A percentile compares a stretch with the other conserved stretches of the same genome.
Conservation (phyloP, 257 asterid species). For the Echium plantagineum region DNA sequence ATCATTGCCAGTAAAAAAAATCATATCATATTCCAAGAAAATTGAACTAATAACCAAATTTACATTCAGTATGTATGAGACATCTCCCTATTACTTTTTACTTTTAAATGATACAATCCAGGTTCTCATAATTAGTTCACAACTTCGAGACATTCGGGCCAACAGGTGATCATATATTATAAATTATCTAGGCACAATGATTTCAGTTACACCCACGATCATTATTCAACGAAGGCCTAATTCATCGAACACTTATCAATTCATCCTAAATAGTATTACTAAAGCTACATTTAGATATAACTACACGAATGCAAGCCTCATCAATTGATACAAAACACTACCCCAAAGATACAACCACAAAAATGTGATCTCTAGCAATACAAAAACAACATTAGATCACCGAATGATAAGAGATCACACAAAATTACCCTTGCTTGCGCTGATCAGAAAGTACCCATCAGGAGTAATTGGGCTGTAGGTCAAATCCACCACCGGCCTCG, state of each 20-base stretch:
- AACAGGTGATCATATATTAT: no score
- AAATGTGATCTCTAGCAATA: background rate
- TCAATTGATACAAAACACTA: background rate
- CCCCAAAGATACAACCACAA: background rate
- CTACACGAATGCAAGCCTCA: no score
- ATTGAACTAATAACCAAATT: no score
- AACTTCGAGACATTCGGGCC: background rate
- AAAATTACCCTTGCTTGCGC: slow-evolving; percentile 70
- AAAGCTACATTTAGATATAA: background rate
- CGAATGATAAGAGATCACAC: background rate
- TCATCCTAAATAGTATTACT: background rate
- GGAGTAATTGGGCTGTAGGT: slow-evolving; percentile 65
- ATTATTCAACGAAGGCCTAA: no score
- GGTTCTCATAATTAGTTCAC: no score
- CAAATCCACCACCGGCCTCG: slow-evolving; percentile 70
- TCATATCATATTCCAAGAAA: no score
- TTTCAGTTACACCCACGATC: background rate
- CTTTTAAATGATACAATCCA: no score
- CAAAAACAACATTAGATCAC: background rate
- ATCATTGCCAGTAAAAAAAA: no score
- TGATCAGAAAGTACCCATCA: slow-evolving; percentile 64
- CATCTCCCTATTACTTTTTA: no score
- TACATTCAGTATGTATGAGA: no score
- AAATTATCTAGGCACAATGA: background rate
- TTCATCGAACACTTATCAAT: background rate